Conservation (phyloP, 208 protist genomes). For the Leishmania guyanensis region DNA sequence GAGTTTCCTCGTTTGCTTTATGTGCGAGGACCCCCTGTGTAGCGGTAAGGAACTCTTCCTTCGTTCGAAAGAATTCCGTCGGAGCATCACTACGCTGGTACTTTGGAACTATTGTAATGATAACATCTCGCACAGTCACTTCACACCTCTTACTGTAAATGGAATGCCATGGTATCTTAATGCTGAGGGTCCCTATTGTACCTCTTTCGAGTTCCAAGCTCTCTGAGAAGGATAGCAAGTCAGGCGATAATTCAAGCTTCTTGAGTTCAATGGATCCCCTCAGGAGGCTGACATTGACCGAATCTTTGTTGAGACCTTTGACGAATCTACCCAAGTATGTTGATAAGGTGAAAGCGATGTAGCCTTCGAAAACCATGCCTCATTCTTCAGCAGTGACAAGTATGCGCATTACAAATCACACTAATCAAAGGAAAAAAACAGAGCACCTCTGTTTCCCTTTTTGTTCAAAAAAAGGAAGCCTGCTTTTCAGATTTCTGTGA, state of each 20-base stretch:
- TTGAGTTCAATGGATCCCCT: slow-evolving; percentile 61
- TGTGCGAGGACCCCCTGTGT: slow-evolving; percentile 11
- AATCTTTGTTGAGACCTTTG: slow-evolving; percentile 56
- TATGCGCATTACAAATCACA: slow-evolving; percentile 7
- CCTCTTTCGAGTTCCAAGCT: slow-evolving; percentile 41
- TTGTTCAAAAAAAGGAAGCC: neutral
- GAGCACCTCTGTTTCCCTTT: neutral
- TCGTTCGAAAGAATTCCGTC: slow-evolving; percentile 22
- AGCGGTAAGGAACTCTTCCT: slow-evolving; percentile 21
- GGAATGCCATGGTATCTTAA: slow-evolving; percentile 62
- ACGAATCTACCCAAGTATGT: slow-evolving; percentile 68
- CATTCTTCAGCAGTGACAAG: slow-evolving; percentile 14
- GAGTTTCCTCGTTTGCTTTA: slow-evolving; percentile 20
- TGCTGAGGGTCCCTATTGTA: slow-evolving; percentile 43
- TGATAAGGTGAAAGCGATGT: slow-evolving; percentile 50
- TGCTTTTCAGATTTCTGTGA: neutral
- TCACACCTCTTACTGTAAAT: slow-evolving; percentile 64
- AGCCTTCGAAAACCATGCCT: slow-evolving; percentile 69
- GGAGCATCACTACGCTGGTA: slow-evolving; percentile 6
- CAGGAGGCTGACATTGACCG: slow-evolving; percentile 62
- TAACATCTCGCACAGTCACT: slow-evolving; percentile 48
- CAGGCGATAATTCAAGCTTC: slow-evolving; percentile 55
- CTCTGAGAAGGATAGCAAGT: slow-evolving; percentile 36
- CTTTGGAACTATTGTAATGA: slow-evolving; percentile 35
- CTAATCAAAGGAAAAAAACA: slow-evolving; percentile 1